These are phyloP conservation scores for Aspergillus sp. DNA, from an alignment of 2,329 filamentous ascomycete genomes.

Conservation along the genomic window DNA sequence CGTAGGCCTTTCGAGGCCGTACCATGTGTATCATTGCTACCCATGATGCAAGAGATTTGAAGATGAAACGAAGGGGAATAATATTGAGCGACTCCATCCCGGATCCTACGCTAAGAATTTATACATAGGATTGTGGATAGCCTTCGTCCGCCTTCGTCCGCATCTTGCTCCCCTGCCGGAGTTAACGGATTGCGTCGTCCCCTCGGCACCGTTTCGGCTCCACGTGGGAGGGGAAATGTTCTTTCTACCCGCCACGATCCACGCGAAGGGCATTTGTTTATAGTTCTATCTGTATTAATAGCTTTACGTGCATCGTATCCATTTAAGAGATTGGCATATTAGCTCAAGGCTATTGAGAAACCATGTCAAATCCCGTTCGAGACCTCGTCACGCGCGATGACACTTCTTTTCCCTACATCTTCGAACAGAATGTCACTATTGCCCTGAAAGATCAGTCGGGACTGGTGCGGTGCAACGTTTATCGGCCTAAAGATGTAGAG, in stretches of 20 bases:
- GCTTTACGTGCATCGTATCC: too few species aligned
- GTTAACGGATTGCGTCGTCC: neutral
- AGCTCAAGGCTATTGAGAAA: neutral
- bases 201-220: conserved; percentile 25
- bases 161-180: neutral
- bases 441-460: conserved; percentile 40
- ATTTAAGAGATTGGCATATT: neutral
- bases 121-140: too few species aligned
- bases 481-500: conserved; percentile 45
- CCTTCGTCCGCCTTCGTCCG: too few species aligned
- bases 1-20: conserved; percentile 17
- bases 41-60: conserved; percentile 14
- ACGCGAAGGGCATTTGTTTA: conserved; percentile 6
- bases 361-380: conserved; percentile 30
- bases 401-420: conserved; percentile 46
- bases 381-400: conserved; percentile 35
- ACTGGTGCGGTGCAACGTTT: conserved; percentile 52
- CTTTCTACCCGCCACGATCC: too few species aligned
- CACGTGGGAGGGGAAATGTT: conserved; percentile 14
- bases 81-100: too few species aligned
- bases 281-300: neutral
- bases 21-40: conserved; percentile 12
- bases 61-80: neutral
- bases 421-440: conserved; percentile 51
- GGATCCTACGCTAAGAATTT: too few species aligned